Evolutionary conservation across 768 basidiomycete genomes (phyloP).

Genomic region (Suillus alpinus): DNA sequence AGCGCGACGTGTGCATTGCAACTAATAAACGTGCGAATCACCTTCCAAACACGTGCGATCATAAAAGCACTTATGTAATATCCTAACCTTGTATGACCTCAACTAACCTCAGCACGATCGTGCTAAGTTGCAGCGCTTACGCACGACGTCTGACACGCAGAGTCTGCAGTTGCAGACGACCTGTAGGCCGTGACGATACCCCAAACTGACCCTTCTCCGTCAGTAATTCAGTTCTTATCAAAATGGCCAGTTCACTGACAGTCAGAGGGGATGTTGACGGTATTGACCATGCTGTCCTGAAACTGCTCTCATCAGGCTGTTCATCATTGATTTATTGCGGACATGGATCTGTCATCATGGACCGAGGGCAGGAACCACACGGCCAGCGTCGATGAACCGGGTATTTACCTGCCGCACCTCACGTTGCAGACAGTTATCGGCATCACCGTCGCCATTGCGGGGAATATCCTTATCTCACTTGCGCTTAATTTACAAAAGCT

Average conservation of each 20-base stretch:
- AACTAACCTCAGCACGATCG: not conserved
- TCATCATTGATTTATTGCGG: not conserved
- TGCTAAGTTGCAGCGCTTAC: not conserved
- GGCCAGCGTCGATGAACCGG: slow-evolving; percentile 11
- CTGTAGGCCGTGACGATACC: not conserved
- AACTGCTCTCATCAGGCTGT: not conserved
- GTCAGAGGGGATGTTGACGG: not conserved
- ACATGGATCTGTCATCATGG: slow-evolving; percentile 11
- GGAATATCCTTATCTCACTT: slow-evolving; percentile 86
- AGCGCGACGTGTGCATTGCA: not conserved
- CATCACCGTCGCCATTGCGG: slow-evolving; percentile 77
- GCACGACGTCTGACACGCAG: not conserved
- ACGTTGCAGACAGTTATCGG: slow-evolving; percentile 64
- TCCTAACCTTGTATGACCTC: not conserved
- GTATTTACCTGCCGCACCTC: slow-evolving; percentile 51
- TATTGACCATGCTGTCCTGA: not conserved
- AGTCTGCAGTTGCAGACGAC: not conserved
- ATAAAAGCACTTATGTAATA: not conserved
- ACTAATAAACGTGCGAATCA: slow-evolving; percentile 18
- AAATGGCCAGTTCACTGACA: not conserved
- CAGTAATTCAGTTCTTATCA: not conserved
- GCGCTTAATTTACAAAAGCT: slow-evolving; percentile 93
- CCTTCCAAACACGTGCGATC: slow-evolving; percentile 12
- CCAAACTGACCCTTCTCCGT: not conserved
- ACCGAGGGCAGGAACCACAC: slow-evolving; percentile 3